phyloP scores from a whole-genome alignment of 305 asterid species.

The Coffea humblotiana region DNA sequence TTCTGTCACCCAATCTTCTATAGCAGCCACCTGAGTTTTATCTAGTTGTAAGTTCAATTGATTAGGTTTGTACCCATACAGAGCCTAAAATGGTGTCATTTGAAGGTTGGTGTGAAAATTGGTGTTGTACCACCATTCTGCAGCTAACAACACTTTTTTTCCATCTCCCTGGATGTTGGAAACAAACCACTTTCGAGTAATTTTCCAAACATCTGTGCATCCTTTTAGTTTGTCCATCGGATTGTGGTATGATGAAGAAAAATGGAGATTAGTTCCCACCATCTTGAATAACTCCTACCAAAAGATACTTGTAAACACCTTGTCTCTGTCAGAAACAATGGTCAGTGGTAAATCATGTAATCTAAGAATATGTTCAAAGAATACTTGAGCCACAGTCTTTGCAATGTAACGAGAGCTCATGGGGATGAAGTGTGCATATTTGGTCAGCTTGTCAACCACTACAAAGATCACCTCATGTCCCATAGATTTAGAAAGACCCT shows the following conservation, averaged over 20 bases:
- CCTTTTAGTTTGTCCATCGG: background rate
- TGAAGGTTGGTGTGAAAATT: background rate
- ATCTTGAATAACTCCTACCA: background rate
- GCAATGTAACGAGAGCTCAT: background rate
- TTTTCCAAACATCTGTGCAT: background rate
- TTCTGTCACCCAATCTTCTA: background rate
- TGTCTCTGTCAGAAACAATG: background rate
- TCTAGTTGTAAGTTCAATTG: background rate
- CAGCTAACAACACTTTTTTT: background rate
- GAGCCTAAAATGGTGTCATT: background rate
- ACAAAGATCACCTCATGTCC: background rate
- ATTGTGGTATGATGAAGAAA: background rate
- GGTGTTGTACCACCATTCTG: conserved; percentile 15
- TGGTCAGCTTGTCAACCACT: background rate
- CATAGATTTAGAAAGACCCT: background rate
- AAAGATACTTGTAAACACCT: background rate
- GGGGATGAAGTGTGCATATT: background rate
- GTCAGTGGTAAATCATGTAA: background rate
- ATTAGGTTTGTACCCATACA: background rate
- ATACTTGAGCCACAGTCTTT: background rate
- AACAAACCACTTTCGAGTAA: background rate
- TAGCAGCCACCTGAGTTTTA: background rate
- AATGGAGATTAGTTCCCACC: background rate
- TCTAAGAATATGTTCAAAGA: background rate
- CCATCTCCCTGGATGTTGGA: background rate